Base-by-base conservation (phyloP, 306 rosid genomes). In the Arachis hypogaea region DNA sequence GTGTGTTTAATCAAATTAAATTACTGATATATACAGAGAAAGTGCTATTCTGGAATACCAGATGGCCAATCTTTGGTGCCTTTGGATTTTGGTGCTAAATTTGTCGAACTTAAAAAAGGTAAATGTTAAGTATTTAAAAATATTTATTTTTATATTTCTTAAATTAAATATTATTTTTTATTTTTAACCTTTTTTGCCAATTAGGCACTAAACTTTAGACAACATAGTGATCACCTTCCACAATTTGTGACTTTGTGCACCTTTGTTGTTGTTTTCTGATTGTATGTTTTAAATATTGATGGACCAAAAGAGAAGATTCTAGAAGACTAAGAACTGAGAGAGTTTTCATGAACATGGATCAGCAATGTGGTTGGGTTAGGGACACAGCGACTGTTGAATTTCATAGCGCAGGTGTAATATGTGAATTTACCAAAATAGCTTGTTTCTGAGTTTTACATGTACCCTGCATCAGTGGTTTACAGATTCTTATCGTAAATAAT, bases 391-490 rank as follows among this genome's bases (percentile, higher is more conserved):
- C 33, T 43, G 44, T 50, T 16, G 49, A 62, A 3, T 50, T 50
- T 54, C 43, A 29, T 72, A 41, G 30, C 46, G 30, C 52, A n/a
- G 58, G 22, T 69, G 74, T 58, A 29, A 68, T 56, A 42, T 63
- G 41, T 63, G 47, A 14, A 66, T 38, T 50, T 44, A 5, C 74
- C 38, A 49, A 46, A 5, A 49, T 71, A 63, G 62, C 29, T 69
- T 14, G 57, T 33, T 43, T n/a, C 51, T 70, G 69, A 59, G 60
- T 36, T 77, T 74, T 73, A 55, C 72, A 28, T 74, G 14, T 72
- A 45, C 60, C 59, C 77, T 43, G 5, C 63, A 50, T 68, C 63
- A 33, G 22, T 59, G 69, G 74, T 66, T 57, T 56, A 51, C 63
- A 9, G 62, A 60, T 75, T 69, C 80, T 56, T 58, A 72, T 62